A percentile compares a stretch with the other conserved stretches of the same genome.
Evolutionary conservation across 768 basidiomycete species (phyloP).

Genomic region (Coprinopsis cinerea): DNA sequence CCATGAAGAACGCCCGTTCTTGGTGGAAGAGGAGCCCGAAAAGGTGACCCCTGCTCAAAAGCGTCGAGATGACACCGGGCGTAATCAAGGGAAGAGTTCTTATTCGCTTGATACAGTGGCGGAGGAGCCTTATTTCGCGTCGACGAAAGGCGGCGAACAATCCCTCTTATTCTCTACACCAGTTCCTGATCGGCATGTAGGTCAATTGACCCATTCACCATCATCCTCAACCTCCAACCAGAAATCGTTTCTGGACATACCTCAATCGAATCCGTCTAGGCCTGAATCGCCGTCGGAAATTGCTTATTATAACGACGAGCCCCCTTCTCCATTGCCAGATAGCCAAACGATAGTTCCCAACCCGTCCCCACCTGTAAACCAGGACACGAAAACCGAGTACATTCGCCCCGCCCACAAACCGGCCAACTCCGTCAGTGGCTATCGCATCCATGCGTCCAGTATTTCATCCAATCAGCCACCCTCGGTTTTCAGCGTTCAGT

Average conservation of each 20-base stretch:
- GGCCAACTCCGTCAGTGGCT: neutral
- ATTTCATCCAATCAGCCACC: neutral
- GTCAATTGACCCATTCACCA: neutral
- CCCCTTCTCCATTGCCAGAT: neutral
- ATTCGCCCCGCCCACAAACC: no score
- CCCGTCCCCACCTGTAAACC: no score
- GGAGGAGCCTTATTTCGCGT: no score
- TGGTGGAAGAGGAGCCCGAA: slow-evolving; percentile 6
- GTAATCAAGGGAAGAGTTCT: neutral
- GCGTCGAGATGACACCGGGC: neutral
- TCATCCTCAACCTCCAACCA: neutral
- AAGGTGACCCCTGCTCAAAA: neutral
- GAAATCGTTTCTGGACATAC: no score
- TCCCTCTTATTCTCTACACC: no score
- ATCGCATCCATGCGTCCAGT: neutral
- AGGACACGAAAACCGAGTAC: no score
- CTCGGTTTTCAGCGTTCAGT: no score
- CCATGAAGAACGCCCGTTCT: neutral
- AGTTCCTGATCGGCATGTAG: neutral
- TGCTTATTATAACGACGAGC: slow-evolving; percentile 9
- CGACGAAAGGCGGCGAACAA: no score
- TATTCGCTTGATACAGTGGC: no score
- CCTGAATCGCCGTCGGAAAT: slow-evolving; percentile 10
- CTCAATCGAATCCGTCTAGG: neutral
- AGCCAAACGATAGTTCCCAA: neutral